Base-by-base conservation (phyloP, 1,139 yeast genomes). In the Sugiyamaella neomexicana region DNA sequence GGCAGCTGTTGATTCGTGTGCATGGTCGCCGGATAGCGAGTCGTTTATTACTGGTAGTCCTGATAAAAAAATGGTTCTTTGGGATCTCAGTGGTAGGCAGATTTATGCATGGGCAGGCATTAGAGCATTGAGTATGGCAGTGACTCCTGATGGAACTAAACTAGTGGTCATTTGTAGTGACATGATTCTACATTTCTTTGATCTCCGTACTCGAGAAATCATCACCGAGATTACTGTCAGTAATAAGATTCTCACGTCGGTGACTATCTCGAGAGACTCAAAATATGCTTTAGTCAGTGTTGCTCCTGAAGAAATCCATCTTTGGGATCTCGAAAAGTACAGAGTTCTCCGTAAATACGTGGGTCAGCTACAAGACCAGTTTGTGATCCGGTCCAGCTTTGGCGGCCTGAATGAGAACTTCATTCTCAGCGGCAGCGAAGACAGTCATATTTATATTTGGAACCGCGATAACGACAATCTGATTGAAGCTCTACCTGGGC, bases 361-460 rank as follows among this genome's bases (percentile, higher is more conserved):
- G 42, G 97, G 97, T 1, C 89, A 85, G 65, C 78, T 80, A 52
- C 95, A 86, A 52, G 55, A 61, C 27, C 79, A 82, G 31, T 86
- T 77, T 64, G 83, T 89, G 42, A 80, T 91, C 29, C 76, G 97
- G 38, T 85, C 96, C 0, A 79, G 90, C 60, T 86, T 90, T 68
- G 96, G 96, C 0, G 80, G 80, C 2, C 75, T 75, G 36, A 78
- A 81, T 56, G 95, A 86, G 63, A 85, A 84, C 59, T 73, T 89
- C 50, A 81, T 89, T 0, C 73, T 87, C 15, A 83, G 91, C 62
- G 97, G 97, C 1, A 83, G 95, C 46, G 95, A 87, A 64, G 95
- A 89, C 66, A 90, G 93, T 0, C 77, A 79, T 56, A 79, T 89
- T 3, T 89, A 85, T 69, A 74, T 90, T 5, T 90, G 97, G 96